These are phyloP conservation scores for Debaryomycetaceae sp. DNA, from an alignment of 1,139 yeast species.

Conservation along the genomic window DNA sequence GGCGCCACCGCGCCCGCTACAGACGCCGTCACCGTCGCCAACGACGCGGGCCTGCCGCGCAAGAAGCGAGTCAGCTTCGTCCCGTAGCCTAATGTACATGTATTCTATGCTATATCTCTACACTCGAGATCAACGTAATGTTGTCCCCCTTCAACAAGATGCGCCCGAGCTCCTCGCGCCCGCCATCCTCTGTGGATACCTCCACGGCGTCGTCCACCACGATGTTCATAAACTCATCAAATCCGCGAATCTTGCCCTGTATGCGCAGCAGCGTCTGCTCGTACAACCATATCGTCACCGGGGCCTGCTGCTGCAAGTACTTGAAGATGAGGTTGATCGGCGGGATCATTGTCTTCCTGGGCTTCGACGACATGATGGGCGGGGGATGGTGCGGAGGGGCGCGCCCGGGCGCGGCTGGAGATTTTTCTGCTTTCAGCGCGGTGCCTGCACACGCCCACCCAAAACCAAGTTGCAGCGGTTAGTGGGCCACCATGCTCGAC, in stretches of 20 bases:
- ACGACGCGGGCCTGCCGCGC: constrained; percentile 16
- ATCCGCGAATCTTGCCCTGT: constrained; percentile 84
- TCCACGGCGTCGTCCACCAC: constrained; percentile 91
- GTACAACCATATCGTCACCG: constrained; percentile 81
- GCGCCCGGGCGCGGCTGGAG: too few relatives aligned
- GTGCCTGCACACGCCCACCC: too few relatives aligned
- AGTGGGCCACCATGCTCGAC: constrained; percentile 14
- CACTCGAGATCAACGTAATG: constrained; percentile 71
- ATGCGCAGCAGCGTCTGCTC: constrained; percentile 78
- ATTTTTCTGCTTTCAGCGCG: too few relatives aligned
- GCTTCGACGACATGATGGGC: constrained; percentile 19
- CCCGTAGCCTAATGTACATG: constrained; percentile 2
- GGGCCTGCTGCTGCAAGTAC: constrained; percentile 74
- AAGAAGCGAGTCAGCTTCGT: constrained; percentile 19
- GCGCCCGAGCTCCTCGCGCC: constrained; percentile 39
- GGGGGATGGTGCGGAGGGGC: too few relatives aligned
- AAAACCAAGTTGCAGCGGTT: too few relatives aligned
- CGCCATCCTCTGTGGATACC: constrained; percentile 43
- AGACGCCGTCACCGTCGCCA: too few relatives aligned
- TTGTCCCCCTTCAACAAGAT: constrained; percentile 90
- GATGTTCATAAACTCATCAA: constrained; percentile 96
- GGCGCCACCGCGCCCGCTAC: too few relatives aligned
- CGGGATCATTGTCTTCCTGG: constrained; percentile 56
- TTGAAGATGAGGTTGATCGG: constrained; percentile 90
- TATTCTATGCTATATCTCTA: constrained; percentile 29